Evolutionary conservation across 306 rosid species (phyloP), one percentile per base, ranked within the genome.

Genomic region (Malus orientalis): DNA sequence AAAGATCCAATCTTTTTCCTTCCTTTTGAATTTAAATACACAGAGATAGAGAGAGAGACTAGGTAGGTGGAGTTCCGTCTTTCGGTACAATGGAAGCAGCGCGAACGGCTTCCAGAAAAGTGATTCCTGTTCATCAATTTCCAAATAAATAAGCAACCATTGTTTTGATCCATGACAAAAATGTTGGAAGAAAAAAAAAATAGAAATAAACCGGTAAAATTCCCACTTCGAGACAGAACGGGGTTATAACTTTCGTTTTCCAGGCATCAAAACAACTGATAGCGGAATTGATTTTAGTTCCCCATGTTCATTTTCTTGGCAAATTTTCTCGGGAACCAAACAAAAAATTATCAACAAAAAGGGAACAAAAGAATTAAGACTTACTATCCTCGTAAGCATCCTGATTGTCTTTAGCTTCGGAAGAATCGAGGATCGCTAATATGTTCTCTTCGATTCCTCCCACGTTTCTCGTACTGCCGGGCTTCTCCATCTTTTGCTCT

Each of bases 81-180:
- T 90, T 83, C 40, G 84, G 83, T n/a, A 79, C 85, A 81, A 90
- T 73, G 33, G 94, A 86, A 79, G 89, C 85, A 67, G 89, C 86
- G 19, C 89, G 96, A 85, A 94, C 96, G 67, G 91, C 95, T 23
- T 86, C 89, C 51, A 94, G 85, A 78, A 89, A 94, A 80, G 95
- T 86, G 79, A 89, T 27, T 76, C 95, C 97, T 92, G 81, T 54
- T 23, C 12, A 77, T 18, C 42, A 76, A 84, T 23, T 29, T 62
- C 44, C 61, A 57, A 36, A 44, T 16, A 79, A 30, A 22, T 16
- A 47, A 47, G 54, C 6, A 47, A 47, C 54, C 18, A 47, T 1
- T 47, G 54, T 42, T 42, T 42, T 49, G 65, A 25, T 60, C 11
- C 15, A 60, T 66, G 12, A 36, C 5, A 38, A 10, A 40, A 11